Base-by-base conservation (phyloP, 768 basidiomycete species). In the Leucocoprinus birnbaumii region DNA sequence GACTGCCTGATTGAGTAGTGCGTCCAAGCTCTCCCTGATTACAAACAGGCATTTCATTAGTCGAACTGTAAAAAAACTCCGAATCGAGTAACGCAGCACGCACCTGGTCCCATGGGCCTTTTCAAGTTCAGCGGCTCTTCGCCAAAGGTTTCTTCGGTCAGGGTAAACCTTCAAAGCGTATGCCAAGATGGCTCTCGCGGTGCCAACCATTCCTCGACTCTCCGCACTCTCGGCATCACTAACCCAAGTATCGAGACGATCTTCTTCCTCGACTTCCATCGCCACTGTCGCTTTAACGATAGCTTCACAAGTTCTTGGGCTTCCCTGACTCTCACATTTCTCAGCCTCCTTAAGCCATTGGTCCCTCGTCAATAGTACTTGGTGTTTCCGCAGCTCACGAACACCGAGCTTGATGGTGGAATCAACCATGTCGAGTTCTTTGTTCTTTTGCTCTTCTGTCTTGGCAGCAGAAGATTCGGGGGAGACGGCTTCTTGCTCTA, bases 331-430 rank as follows among this genome's bases (percentile, higher is more conserved):
- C 68, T 99, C 96, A 62, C 93, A 95, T 55, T 82, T 79, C 67
- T 98, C 96, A 0, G 96, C 97, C 71, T 98, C 94, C 68, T 89
- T 89, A 48, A 98, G 66, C 97, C 97, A 99, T 67, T 97, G 94
- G 62, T 99, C 97, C 21, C 96, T 78, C 22, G 84, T 84, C 42
- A 98, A 73, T 54, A 96, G 74, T 10, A 95, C 94, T 59, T 94
- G 90, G 58, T 95, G 88, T 58, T 82, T 82, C 49, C 88, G 77
- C 48, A 99, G 73, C 63, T 86, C 84, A 18, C 81, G 73, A 10
- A 98, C 93, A 53, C 86, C 95, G 9, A 80, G 80, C 44, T 91
- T 90, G 62, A 98, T 96, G 22, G 94, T 91, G 65, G 83, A 87
- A 66, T 99, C 95, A 5, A 98, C 91, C 2, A 78, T 60, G 1